Evolutionary conservation across 352 stramenopile genomes (phyloP).

Genomic region (Phytopythium helicoides): DNA sequence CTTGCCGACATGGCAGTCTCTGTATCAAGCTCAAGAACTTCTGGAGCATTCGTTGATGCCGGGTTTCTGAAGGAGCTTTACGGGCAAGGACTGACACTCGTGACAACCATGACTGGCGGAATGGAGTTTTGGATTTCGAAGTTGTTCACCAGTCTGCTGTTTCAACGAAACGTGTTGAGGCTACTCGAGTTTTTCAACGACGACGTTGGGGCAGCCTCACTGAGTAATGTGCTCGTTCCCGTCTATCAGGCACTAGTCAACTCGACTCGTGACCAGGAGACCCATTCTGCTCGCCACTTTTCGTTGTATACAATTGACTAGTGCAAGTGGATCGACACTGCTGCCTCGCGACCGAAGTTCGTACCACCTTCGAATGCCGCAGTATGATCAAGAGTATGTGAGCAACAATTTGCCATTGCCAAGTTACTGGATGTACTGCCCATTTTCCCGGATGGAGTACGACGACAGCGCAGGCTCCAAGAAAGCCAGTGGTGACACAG

Average conservation of each 20-base stretch:
- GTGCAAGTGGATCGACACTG: neutral
- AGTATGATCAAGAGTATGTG: slow-evolving; percentile 48
- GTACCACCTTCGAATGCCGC: slow-evolving; percentile 56
- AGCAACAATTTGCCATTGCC: slow-evolving; percentile 59
- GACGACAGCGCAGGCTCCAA: slow-evolving; percentile 15
- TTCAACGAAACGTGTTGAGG: slow-evolving; percentile 37
- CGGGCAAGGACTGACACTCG: slow-evolving; percentile 28
- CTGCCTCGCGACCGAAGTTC: slow-evolving; percentile 30
- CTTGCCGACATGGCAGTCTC: slow-evolving; percentile 22
- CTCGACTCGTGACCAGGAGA: slow-evolving; percentile 50
- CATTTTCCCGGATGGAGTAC: slow-evolving; percentile 69
- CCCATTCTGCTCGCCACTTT: slow-evolving; percentile 43
- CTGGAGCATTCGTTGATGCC: slow-evolving; percentile 8
- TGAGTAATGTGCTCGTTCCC: slow-evolving; percentile 52
- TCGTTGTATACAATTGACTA: slow-evolving; percentile 1
- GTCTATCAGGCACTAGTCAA: slow-evolving; percentile 72
- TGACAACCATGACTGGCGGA: slow-evolving; percentile 36
- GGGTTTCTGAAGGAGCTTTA: slow-evolving; percentile 39
- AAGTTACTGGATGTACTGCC: slow-evolving; percentile 67
- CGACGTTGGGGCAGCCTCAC: slow-evolving; percentile 30
- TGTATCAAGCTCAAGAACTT: slow-evolving; percentile 2
- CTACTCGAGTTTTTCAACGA: slow-evolving; percentile 43
- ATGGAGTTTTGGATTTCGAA: slow-evolving; percentile 47
- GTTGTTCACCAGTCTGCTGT: slow-evolving; percentile 49
- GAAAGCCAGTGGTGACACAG: slow-evolving; percentile 13